phyloP scores from a whole-genome alignment of 1,284 basidiomycete genomes.

The Puccinia brachypodii region DNA sequence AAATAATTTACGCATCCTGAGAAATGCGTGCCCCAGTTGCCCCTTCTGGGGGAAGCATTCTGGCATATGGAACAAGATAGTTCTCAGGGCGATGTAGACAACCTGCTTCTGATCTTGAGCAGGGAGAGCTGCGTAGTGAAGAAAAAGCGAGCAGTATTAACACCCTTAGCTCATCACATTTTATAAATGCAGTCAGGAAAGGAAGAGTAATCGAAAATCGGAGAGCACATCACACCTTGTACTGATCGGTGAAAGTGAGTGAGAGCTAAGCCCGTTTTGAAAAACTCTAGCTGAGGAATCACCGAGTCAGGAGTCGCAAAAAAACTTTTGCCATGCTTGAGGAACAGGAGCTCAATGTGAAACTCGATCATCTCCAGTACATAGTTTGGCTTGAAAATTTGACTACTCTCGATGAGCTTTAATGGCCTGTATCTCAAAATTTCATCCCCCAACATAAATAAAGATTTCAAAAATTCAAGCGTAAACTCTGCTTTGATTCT shows the following conservation, averaged over 20 bases:
- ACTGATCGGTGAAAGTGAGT: not conserved
- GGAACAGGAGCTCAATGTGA: not conserved
- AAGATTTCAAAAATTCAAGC: not conserved
- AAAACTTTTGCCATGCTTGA: not conserved
- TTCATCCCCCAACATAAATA: not conserved
- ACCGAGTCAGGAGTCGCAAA: not conserved
- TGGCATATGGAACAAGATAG: not conserved
- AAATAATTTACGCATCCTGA: not conserved
- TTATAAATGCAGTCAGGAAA: no score
- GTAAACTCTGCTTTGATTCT: not conserved
- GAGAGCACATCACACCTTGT: not conserved
- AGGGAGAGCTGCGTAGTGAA: not conserved
- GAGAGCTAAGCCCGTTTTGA: not conserved
- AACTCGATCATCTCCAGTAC: not conserved
- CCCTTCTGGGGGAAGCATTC: not conserved
- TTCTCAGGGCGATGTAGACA: not conserved
- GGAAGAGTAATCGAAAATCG: no score
- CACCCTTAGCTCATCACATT: not conserved
- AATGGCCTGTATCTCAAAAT: not conserved
- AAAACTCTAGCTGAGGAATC: not conserved
- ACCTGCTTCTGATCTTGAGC: not conserved
- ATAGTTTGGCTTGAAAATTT: not conserved
- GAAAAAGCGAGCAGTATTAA: not conserved
- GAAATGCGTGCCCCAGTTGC: not conserved
- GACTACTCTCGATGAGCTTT: not conserved